phyloP scores from a whole-genome alignment of 2,329 filamentous ascomycete genomes.

The Exophiala sideris region DNA sequence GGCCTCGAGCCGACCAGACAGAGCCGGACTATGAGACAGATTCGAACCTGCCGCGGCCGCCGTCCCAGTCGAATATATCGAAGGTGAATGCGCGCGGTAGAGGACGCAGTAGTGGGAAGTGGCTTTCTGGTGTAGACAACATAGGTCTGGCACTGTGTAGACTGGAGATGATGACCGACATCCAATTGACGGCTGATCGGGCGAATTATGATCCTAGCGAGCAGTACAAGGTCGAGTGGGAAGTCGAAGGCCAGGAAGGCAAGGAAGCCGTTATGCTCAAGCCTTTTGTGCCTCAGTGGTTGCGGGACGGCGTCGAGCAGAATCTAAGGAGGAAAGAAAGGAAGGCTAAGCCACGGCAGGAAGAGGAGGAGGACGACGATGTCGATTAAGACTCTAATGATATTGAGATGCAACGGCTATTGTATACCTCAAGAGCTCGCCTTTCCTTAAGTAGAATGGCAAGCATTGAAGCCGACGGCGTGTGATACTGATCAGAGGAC shows the following conservation, averaged over 20 bases:
- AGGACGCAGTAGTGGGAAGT: constrained; percentile 74
- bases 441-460: too few species aligned
- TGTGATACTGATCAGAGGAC: too few species aligned
- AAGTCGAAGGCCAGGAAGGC: constrained; percentile 41
- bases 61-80: constrained; percentile 51
- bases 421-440: too few species aligned
- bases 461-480: too few species aligned
- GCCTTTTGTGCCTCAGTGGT: constrained; percentile 82
- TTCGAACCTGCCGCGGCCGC: constrained; percentile 30
- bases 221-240: constrained; percentile 60
- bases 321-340: constrained; percentile 25
- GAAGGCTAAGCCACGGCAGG: constrained; percentile 17
- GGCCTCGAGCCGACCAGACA: constrained; percentile 44
- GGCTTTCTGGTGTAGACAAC: constrained; percentile 75
- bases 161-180: constrained; percentile 84
- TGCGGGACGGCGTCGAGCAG: constrained; percentile 37
- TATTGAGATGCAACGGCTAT: background rate
- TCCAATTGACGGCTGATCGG: constrained; percentile 66
- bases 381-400: constrained; percentile 7
- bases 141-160: constrained; percentile 83
- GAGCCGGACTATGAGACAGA: constrained; percentile 37
- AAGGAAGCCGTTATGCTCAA: constrained; percentile 57
- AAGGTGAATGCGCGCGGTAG: constrained; percentile 45
- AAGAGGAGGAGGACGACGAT: constrained; percentile 26
- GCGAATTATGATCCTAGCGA: constrained; percentile 58